Evolutionary conservation across 148 eudicot species (phyloP).

Genomic region (Polygonum aviculare): DNA sequence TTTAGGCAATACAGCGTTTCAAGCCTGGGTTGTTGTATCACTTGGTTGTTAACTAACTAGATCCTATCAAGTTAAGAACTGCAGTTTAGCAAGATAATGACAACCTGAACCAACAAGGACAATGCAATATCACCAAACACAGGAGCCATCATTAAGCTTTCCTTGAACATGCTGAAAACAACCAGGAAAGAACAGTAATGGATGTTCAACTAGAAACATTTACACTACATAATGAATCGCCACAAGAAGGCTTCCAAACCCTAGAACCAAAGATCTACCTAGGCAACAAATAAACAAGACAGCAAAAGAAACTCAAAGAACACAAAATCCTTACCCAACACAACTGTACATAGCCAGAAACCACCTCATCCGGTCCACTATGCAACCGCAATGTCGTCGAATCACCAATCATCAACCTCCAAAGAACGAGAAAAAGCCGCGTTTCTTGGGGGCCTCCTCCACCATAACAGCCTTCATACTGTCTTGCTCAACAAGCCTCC

Average conservation of each 20-base stretch:
- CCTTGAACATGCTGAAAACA: background rate
- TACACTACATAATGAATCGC: background rate
- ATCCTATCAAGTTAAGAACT: background rate
- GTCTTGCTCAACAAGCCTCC: conserved; percentile 94
- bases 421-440: conserved; percentile 84
- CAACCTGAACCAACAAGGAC: background rate
- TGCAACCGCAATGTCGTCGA: background rate
- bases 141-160: background rate
- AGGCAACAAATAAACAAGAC: conserved; percentile 1
- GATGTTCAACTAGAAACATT: background rate
- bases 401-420: conserved; percentile 39
- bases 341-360: conserved; percentile 27
- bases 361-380: background rate
- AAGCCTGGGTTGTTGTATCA: background rate
- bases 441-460: conserved; percentile 94
- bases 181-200: background rate
- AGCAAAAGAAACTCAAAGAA: background rate
- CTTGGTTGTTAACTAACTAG: background rate
- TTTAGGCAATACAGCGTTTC: background rate
- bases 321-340: conserved; percentile 23
- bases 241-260: background rate
- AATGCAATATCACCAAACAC: background rate
- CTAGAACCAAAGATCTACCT: background rate
- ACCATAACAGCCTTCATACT: conserved; percentile 97
- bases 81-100: background rate